A percentile compares a stretch with the other conserved stretches of the same genome.
These are phyloP conservation scores for Solanum corneliomulleri DNA, from an alignment of 257 asterid genomes.

Conservation along the genomic window DNA sequence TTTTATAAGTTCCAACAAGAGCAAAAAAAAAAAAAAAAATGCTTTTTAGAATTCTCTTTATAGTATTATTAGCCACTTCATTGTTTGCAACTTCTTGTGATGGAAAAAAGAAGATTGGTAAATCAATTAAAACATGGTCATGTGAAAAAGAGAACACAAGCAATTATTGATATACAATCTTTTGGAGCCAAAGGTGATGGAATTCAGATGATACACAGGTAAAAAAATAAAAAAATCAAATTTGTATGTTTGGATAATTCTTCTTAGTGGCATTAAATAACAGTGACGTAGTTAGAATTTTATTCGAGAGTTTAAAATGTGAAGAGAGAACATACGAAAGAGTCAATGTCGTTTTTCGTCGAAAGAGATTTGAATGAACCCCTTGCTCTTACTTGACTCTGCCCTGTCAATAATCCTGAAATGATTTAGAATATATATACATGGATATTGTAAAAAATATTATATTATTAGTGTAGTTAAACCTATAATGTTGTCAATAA, in stretches of 20 bases:
- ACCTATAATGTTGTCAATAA: not conserved
- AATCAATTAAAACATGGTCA: not conserved
- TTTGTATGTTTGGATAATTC: not conserved
- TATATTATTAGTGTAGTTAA: no score
- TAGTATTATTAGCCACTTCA: conserved; percentile 16
- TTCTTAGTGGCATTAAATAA: not conserved
- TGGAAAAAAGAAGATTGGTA: conserved; percentile 3
- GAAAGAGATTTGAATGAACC: not conserved
- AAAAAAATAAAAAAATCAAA: not conserved
- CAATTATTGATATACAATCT: conserved; percentile 30
- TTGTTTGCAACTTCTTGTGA: conserved; percentile 19
- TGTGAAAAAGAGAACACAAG: not conserved
- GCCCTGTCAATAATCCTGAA: no score
- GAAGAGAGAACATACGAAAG: not conserved
- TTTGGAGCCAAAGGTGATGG: conserved; percentile 79
- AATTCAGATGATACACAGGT: conserved; percentile 56
- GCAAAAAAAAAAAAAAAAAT: not conserved
- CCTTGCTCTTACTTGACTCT: not conserved
- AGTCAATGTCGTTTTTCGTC: not conserved
- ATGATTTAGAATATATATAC: not conserved
- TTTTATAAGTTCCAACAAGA: not conserved
- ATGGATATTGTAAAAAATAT: no score
- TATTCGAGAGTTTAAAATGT: no score
- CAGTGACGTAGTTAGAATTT: no score
- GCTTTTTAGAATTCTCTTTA: conserved; percentile 10